Conservation (phyloP, 139 green algal genomes). For the Micractinium conductrix region DNA sequence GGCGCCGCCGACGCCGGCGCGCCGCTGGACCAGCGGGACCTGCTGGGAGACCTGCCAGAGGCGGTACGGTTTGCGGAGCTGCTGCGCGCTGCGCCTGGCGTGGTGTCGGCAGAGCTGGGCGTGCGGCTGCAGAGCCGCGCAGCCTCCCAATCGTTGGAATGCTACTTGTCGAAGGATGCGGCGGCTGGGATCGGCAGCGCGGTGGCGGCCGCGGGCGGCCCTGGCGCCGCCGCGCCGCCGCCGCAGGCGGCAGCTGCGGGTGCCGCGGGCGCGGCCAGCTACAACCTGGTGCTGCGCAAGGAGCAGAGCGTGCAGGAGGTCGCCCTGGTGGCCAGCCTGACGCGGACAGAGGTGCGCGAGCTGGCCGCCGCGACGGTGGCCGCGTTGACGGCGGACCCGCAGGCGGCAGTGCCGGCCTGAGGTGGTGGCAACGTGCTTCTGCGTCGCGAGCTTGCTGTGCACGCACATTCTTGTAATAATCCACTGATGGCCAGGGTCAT, state of each 20-base stretch:
- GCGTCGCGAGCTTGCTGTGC: not conserved
- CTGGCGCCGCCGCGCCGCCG: not conserved
- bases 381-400: not conserved
- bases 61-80: conserved; percentile 29
- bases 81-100: not conserved
- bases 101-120: conserved; percentile 8
- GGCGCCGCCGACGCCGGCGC: not conserved
- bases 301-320: conserved; percentile 44
- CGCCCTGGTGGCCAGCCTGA: not conserved
- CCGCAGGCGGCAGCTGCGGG: not conserved
- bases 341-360: conserved; percentile 22
- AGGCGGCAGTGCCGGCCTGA: too few relatives aligned
- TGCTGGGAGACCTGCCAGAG: conserved; percentile 45
- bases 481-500: too few relatives aligned
- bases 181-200: not conserved
- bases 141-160: conserved; percentile 35
- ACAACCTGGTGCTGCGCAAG: conserved; percentile 37
- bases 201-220: not conserved
- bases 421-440: too few relatives aligned
- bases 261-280: not conserved
- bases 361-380: not conserved
- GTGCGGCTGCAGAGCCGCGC: conserved; percentile 45
- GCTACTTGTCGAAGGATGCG: conserved; percentile 24
- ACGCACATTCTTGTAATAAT: too few relatives aligned
- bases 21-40: conserved; percentile 23